Evolutionary conservation across 345 rosid genomes (phyloP).

Genomic region (Moricandia arvensis): DNA sequence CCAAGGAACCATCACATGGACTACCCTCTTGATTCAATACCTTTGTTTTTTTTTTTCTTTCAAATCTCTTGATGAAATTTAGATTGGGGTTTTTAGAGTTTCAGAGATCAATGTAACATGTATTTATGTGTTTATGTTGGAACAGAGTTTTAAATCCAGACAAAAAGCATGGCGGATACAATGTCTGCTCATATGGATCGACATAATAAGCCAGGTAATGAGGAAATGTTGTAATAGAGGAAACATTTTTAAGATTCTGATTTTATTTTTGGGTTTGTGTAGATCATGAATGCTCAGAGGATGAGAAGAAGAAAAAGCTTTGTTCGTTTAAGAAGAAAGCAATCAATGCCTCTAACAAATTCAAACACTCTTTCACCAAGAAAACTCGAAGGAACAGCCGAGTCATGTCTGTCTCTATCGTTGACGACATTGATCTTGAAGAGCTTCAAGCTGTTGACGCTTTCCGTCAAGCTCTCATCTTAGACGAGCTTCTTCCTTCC

Average conservation of each 20-base stretch:
- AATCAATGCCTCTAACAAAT: conserved; percentile 73
- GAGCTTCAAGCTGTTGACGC: conserved; percentile 83
- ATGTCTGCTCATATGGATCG: conserved; percentile 49
- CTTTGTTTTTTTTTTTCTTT: background rate
- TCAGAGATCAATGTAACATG: background rate
- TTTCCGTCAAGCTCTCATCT: conserved; percentile 79
- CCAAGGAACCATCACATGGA: conserved; percentile 21
- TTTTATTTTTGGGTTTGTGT: background rate
- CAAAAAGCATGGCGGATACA: conserved; percentile 47
- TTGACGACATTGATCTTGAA: conserved; percentile 61
- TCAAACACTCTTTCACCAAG: conserved; percentile 67
- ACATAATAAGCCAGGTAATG: conserved; percentile 44
- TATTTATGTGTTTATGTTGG: conserved; percentile 21
- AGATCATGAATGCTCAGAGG: conserved; percentile 54
- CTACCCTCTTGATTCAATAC: conserved; percentile 1
- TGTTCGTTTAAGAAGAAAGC: conserved; percentile 80
- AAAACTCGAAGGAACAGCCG: conserved; percentile 64
- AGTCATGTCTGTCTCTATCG: conserved; percentile 63
- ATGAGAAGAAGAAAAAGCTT: conserved; percentile 69
- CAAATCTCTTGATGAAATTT: background rate
- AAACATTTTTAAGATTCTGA: background rate
- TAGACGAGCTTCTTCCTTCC: conserved; percentile 73
- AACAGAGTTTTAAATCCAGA: conserved; percentile 18
- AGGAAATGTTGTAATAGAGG: background rate
- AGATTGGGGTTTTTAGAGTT: background rate